A percentile compares a stretch with the other conserved stretches of the same genome.
Conservation (phyloP, 2,329 filamentous ascomycete genomes). For the Dryadomyces sulphureus region DNA sequence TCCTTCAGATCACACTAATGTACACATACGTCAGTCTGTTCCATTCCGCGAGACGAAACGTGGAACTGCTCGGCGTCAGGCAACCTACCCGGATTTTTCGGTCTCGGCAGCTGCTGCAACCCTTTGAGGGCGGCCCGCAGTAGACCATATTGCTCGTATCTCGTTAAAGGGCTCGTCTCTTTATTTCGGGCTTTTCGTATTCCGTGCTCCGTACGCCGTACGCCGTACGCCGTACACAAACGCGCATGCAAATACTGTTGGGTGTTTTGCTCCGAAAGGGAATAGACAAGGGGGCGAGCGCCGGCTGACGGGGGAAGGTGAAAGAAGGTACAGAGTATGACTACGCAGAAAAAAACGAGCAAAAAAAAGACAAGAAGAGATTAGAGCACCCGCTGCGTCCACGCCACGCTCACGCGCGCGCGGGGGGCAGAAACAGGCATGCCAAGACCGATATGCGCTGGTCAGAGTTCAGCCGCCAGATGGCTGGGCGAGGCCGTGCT, state of each 20-base stretch:
- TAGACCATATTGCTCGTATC: constrained; percentile 30
- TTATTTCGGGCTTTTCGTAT: too few relatives aligned
- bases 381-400: not conserved
- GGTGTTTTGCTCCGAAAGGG: not conserved
- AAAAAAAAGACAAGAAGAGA: not conserved
- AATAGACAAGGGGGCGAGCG: not conserved
- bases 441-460: not conserved
- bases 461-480: not conserved
- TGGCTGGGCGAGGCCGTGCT: too few relatives aligned
- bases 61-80: too few relatives aligned
- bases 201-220: too few relatives aligned
- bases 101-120: constrained; percentile 38
- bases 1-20: constrained; percentile 36
- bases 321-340: too few relatives aligned
- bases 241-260: not conserved
- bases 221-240: too few relatives aligned
- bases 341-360: too few relatives aligned
- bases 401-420: not conserved
- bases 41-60: not conserved
- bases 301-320: too few relatives aligned
- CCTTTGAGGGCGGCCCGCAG: constrained; percentile 41
- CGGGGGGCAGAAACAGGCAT: not conserved
- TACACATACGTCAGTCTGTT: not conserved
- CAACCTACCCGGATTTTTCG: constrained; percentile 40
- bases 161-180: too few relatives aligned